Percentiles rank a stretch among this genome's conserved stretches.
These are phyloP conservation scores for Solanum sejunctum DNA, from an alignment of 257 asterid genomes.

Conservation along the genomic window DNA sequence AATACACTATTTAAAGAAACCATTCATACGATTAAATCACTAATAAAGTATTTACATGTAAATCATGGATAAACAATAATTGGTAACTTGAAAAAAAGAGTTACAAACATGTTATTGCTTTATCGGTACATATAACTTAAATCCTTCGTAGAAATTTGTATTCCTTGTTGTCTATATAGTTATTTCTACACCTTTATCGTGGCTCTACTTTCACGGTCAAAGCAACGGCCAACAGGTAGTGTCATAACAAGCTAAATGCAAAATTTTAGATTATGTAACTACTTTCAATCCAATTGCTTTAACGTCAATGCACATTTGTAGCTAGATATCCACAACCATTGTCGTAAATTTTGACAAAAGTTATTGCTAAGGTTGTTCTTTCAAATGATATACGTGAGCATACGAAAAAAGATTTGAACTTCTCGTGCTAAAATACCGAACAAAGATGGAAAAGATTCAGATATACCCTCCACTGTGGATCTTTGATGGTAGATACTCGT, in stretches of 20 bases:
- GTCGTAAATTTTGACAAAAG: not conserved
- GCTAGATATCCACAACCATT: not conserved
- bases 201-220: not conserved
- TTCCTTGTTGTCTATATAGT: not conserved
- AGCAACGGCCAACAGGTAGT: not conserved
- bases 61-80: not conserved
- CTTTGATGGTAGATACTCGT: constrained; percentile 64
- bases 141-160: not conserved
- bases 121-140: not conserved
- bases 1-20: not conserved
- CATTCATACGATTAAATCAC: not conserved
- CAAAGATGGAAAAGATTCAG: constrained; percentile 7
- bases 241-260: not conserved
- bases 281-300: not conserved
- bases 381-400: not conserved
- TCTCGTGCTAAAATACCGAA: not conserved
- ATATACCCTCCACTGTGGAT: constrained; percentile 39
- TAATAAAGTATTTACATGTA: not conserved
- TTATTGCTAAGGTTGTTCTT: not conserved
- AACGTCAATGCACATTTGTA: not conserved
- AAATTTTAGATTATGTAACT: not conserved
- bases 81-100: not conserved
- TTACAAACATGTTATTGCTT: not conserved
- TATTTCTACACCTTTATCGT: not conserved
- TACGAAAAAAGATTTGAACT: not conserved